A percentile compares a stretch with the other conserved stretches of the same genome.
Evolutionary conservation across 768 basidiomycete genomes (phyloP).

Genomic region (Leucocoprinus birnbaumii): DNA sequence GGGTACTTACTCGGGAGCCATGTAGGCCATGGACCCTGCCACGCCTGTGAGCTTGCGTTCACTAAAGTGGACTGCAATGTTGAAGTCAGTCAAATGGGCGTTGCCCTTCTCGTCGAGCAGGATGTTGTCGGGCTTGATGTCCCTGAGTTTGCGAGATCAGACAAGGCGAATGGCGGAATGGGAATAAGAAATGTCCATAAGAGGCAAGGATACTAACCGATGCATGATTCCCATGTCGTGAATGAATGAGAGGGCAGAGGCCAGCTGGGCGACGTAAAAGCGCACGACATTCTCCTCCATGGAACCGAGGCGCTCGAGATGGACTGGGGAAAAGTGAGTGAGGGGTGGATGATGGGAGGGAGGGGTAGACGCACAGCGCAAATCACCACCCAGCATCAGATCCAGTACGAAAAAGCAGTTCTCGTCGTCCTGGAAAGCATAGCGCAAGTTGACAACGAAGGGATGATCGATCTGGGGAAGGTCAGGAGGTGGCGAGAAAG

Average conservation of each 20-base stretch:
- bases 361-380: conserved; percentile 66
- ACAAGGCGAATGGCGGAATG: conserved; percentile 7
- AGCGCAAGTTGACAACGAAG: conserved; percentile 91
- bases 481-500: neutral
- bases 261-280: conserved; percentile 88
- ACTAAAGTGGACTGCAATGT: conserved; percentile 96
- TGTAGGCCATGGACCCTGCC: conserved; percentile 98
- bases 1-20: conserved; percentile 75
- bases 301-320: conserved; percentile 77
- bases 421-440: conserved; percentile 97
- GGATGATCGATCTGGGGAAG: conserved; percentile 83
- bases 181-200: conserved; percentile 20
- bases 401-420: conserved; percentile 99
- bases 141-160: conserved; percentile 42
- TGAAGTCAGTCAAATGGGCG: conserved; percentile 96
- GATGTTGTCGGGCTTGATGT: conserved; percentile 97
- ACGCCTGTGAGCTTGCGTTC: conserved; percentile 88
- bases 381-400: conserved; percentile 94
- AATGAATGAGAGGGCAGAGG: conserved; percentile 84
- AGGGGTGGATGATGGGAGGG: conserved; percentile 4
- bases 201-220: conserved; percentile 53
- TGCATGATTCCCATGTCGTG: conserved; percentile 96
- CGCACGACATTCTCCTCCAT: conserved; percentile 77
- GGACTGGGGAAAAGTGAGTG: conserved; percentile 50
- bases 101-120: conserved; percentile 94